Evolutionary conservation across 1,284 basidiomycete genomes (phyloP).

Genomic region (Papiliotrema fonsecae): DNA sequence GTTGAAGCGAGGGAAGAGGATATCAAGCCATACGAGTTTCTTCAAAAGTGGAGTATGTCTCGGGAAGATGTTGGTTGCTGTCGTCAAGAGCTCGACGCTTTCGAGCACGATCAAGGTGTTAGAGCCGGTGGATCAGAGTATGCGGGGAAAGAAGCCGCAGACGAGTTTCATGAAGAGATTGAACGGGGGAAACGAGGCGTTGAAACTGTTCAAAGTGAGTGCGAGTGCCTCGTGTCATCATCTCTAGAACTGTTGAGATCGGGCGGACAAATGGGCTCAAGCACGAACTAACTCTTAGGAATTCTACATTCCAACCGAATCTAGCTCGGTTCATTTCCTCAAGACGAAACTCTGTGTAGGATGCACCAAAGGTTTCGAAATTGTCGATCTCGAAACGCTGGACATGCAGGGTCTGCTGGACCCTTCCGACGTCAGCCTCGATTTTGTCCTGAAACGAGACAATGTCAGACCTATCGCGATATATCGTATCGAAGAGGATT

Average conservation of each 20-base stretch:
- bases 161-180: slow-evolving; percentile 77
- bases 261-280: too few species aligned
- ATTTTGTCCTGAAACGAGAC: slow-evolving; percentile 88
- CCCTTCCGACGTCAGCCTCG: slow-evolving; percentile 82
- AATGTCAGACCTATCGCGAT: slow-evolving; percentile 91
- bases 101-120: slow-evolving; percentile 97
- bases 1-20: slow-evolving; percentile 87
- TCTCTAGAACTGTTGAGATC: too few species aligned
- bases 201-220: slow-evolving; percentile 85
- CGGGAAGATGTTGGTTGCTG: slow-evolving; percentile 90
- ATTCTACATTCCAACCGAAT: slow-evolving; percentile 98
- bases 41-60: slow-evolving; percentile 96
- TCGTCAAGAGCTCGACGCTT: slow-evolving; percentile 90
- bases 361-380: slow-evolving; percentile 98
- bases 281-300: slow-evolving; percentile 56
- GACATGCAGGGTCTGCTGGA: slow-evolving; percentile 96
- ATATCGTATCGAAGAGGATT: slow-evolving; percentile 94
- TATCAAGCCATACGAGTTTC: slow-evolving; percentile 94
- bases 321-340: slow-evolving; percentile 92
- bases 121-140: slow-evolving; percentile 89
- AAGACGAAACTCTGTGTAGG: slow-evolving; percentile 98
- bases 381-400: slow-evolving; percentile 93
- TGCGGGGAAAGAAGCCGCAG: slow-evolving; percentile 82
- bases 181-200: slow-evolving; percentile 83
- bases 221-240: neutral